These are phyloP conservation scores for Penicillium mononematosum DNA, from an alignment of 495 filamentous ascomycete species.

Conservation along the genomic window DNA sequence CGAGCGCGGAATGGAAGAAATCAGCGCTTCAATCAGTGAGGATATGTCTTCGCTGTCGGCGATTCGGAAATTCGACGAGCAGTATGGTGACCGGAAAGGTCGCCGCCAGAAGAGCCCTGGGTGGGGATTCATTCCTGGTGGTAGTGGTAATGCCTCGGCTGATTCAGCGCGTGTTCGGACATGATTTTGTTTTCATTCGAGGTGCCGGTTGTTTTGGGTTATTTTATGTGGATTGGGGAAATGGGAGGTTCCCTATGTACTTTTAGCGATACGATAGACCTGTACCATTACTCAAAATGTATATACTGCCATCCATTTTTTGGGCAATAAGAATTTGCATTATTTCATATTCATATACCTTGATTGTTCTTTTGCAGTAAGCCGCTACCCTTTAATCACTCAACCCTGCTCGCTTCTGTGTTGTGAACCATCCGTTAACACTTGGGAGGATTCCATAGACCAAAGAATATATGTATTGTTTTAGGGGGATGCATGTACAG, in stretches of 20 bases:
- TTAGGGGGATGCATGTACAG: too few species aligned
- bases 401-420: too few species aligned
- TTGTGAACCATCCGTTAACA: too few species aligned
- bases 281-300: constrained; percentile 33
- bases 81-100: constrained; percentile 85
- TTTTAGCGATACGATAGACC: constrained; percentile 34
- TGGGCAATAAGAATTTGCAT: not conserved
- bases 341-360: not conserved
- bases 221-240: constrained; percentile 2
- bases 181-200: constrained; percentile 20
- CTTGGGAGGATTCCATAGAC: too few species aligned
- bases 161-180: constrained; percentile 45
- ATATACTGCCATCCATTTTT: constrained; percentile 6
- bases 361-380: not conserved
- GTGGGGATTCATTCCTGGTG: constrained; percentile 44
- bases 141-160: constrained; percentile 21
- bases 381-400: too few species aligned
- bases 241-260: constrained; percentile 14
- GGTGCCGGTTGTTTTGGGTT: not conserved
- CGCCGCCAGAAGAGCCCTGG: constrained; percentile 58
- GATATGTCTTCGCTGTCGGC: constrained; percentile 86
- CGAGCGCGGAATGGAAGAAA: constrained; percentile 80
- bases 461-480: too few species aligned
- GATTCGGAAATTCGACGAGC: constrained; percentile 94
- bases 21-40: constrained; percentile 88